phyloP scores from a whole-genome alignment of 2,329 filamentous ascomycete species.

The Lecanicillium sp. region DNA sequence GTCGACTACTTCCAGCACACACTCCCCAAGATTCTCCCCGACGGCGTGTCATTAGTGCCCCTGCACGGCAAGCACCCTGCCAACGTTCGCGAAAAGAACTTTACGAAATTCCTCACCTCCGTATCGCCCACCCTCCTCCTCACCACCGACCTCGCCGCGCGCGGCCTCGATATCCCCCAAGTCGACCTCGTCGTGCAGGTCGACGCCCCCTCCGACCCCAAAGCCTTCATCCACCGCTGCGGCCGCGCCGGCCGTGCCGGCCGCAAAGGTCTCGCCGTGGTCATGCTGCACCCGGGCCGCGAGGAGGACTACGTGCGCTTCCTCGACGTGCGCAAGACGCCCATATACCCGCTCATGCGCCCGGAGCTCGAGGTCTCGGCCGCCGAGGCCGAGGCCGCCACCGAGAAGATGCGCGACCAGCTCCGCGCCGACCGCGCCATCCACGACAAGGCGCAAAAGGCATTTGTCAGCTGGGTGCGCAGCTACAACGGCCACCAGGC shows the following conservation, averaged over 20 bases:
- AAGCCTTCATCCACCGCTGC: slow-evolving; percentile 90
- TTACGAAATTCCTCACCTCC: slow-evolving; percentile 69
- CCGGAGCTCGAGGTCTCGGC: slow-evolving; percentile 53
- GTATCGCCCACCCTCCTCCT: slow-evolving; percentile 73
- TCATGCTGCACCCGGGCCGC: slow-evolving; percentile 75
- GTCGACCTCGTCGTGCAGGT: slow-evolving; percentile 89
- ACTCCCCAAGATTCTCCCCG: slow-evolving; percentile 65
- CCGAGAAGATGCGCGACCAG: slow-evolving; percentile 54
- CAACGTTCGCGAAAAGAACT: slow-evolving; percentile 83
- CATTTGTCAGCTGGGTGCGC: slow-evolving; percentile 89
- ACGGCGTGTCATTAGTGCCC: slow-evolving; percentile 64
- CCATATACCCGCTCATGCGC: slow-evolving; percentile 58
- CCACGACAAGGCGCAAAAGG: slow-evolving; percentile 83
- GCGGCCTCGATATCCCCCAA: slow-evolving; percentile 85
- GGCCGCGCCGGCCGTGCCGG: slow-evolving; percentile 88
- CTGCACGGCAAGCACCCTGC: slow-evolving; percentile 89
- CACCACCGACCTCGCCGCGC: slow-evolving; percentile 86
- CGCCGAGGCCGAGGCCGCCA: slow-evolving; percentile 52
- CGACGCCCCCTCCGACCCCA: slow-evolving; percentile 77
- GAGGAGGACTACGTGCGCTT: slow-evolving; percentile 91
- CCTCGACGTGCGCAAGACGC: slow-evolving; percentile 79
- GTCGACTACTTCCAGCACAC: slow-evolving; percentile 91
- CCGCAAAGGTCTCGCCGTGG: slow-evolving; percentile 74
- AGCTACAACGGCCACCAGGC: slow-evolving; percentile 89
- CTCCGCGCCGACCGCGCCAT: slow-evolving; percentile 50